Conservation (phyloP, 176 grass and related monocot genomes). For the Bothriochloa decipiens region DNA sequence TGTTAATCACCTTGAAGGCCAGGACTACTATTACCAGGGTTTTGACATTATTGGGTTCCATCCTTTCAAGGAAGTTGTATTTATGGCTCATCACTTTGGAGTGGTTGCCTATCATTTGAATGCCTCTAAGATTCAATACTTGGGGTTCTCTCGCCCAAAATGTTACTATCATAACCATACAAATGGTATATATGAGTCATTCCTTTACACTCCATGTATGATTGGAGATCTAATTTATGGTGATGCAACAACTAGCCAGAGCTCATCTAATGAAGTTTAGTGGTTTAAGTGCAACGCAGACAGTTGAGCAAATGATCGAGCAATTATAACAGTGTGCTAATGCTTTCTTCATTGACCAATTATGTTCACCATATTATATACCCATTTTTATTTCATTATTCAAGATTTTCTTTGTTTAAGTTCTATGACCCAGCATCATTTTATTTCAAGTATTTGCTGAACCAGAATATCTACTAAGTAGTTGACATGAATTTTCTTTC, state of each 20-base stretch:
- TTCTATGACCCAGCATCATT: neutral
- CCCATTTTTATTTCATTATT: neutral
- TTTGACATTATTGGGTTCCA: slow-evolving; percentile 2
- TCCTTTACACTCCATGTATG: neutral
- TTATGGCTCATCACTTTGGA: neutral
- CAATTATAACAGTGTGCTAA: neutral
- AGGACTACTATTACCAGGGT: neutral
- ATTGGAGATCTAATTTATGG: neutral
- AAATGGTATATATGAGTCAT: neutral
- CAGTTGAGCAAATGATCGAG: neutral
- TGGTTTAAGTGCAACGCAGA: neutral
- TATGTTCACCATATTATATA: neutral
- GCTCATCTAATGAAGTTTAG: neutral
- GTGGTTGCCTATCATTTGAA: neutral
- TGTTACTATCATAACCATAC: neutral
- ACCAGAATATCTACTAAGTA: too few species aligned
- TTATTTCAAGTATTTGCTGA: neutral
- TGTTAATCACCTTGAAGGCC: neutral
- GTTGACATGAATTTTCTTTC: too few species aligned
- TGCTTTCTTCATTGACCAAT: neutral
- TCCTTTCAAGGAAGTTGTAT: slow-evolving; percentile 32
- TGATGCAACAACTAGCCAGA: neutral
- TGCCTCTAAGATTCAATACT: neutral
- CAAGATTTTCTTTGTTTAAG: neutral
- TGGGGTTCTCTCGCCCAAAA: neutral